A percentile compares a stretch with the other conserved stretches of the same genome.
Evolutionary conservation across 2,329 filamentous ascomycete species (phyloP).

Genomic region (Claviceps capensis): DNA sequence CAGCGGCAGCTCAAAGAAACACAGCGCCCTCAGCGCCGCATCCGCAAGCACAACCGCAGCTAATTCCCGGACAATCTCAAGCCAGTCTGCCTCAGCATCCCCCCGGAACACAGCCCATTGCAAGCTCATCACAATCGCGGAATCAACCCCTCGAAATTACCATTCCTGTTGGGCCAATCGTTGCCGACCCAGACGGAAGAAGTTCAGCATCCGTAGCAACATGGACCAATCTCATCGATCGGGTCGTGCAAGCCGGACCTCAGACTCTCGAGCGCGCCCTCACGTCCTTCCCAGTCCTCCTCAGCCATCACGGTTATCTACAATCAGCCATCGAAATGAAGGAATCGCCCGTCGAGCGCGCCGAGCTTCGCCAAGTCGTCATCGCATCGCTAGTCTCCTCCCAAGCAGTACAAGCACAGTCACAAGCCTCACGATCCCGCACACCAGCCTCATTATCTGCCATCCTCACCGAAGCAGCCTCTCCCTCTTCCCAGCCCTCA

Average conservation of each 20-base stretch:
- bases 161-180: background rate
- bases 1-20: conserved; percentile 31
- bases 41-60: background rate
- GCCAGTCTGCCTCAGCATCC: background rate
- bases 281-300: conserved; percentile 31
- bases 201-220: conserved; percentile 13
- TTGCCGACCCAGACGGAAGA: conserved; percentile 1
- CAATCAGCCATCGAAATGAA: conserved; percentile 38
- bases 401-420: conserved; percentile 24
- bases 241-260: conserved; percentile 35
- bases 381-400: conserved; percentile 30
- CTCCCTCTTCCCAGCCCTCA: background rate
- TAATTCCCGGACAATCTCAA: background rate
- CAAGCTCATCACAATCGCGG: background rate
- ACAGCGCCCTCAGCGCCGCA: conserved; percentile 5
- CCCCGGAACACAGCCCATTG: background rate
- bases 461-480: background rate
- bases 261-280: conserved; percentile 32
- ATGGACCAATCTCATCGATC: conserved; percentile 39
- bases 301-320: conserved; percentile 34
- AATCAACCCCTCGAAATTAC: background rate
- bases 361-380: conserved; percentile 36
- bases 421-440: conserved; percentile 12
- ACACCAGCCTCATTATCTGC: background rate
- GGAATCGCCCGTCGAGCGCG: conserved; percentile 30